A percentile compares a stretch with the other conserved stretches of the same genome.
Evolutionary conservation across 2,329 filamentous ascomycete genomes (phyloP).

Genomic region (Fusarium praegraminearum): DNA sequence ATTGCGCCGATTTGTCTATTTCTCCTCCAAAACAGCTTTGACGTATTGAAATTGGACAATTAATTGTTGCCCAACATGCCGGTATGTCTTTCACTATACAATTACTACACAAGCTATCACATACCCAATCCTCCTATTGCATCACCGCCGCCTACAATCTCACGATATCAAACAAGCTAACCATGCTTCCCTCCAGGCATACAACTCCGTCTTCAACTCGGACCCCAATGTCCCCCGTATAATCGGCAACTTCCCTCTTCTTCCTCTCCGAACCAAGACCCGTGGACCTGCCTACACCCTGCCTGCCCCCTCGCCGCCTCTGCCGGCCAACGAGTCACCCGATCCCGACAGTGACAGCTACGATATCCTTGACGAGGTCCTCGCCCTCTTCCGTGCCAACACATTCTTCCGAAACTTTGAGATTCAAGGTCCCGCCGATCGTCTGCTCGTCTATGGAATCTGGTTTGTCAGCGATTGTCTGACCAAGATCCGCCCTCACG

Average conservation of each 20-base stretch:
- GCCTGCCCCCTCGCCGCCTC: constrained; percentile 66
- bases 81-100: constrained; percentile 51
- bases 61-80: constrained; percentile 58
- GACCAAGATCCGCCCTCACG: constrained; percentile 83
- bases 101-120: constrained; percentile 3
- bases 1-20: constrained; percentile 39
- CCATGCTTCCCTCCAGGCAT: constrained; percentile 71
- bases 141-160: constrained; percentile 33
- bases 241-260: constrained; percentile 92
- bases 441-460: constrained; percentile 96
- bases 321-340: constrained; percentile 71
- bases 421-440: constrained; percentile 95
- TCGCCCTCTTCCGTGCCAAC: constrained; percentile 94
- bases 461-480: constrained; percentile 93
- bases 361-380: constrained; percentile 94
- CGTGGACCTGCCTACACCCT: constrained; percentile 95
- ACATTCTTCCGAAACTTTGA: constrained; percentile 99
- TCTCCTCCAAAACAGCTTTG: constrained; percentile 29
- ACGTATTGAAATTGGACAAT: constrained; percentile 39
- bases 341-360: constrained; percentile 93
- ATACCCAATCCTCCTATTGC: constrained; percentile 15
- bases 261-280: constrained; percentile 93
- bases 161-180: constrained; percentile 43
- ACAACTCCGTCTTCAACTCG: constrained; percentile 96
- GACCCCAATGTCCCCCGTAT: constrained; percentile 74